Evolutionary conservation across 371 early-diverging fungal genomes (phyloP).

Genomic region (Aphelidium insulamus): DNA sequence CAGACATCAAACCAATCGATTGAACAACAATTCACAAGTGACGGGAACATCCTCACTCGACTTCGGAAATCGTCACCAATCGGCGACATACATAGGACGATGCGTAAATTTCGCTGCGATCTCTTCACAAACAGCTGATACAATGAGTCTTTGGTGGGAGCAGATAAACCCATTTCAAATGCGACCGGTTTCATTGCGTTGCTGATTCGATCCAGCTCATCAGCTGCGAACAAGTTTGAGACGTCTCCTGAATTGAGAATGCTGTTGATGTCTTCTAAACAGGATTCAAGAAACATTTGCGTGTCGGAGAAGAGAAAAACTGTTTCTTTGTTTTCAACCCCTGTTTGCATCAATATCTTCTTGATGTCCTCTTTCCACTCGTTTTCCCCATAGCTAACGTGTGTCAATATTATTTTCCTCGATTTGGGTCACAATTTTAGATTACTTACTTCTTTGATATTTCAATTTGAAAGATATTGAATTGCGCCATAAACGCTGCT

Average conservation of each 20-base stretch:
- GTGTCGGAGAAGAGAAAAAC: slow-evolving; percentile 30
- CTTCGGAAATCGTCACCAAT: slow-evolving; percentile 32
- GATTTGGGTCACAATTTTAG: too few species aligned
- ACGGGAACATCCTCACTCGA: slow-evolving; percentile 31
- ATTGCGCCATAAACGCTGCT: slow-evolving; percentile 31
- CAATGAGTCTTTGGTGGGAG: slow-evolving; percentile 14
- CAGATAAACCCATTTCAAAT: slow-evolving; percentile 11
- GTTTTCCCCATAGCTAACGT: slow-evolving; percentile 21
- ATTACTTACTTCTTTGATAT: slow-evolving; percentile 29
- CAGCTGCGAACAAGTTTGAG: slow-evolving; percentile 26
- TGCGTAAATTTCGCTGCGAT: slow-evolving; percentile 16
- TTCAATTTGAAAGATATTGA: slow-evolving; percentile 28
- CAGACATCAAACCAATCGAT: slow-evolving; percentile 37
- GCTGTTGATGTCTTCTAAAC: slow-evolving; percentile 31
- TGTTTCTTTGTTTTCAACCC: slow-evolving; percentile 22
- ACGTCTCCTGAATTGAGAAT: slow-evolving; percentile 32
- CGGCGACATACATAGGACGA: slow-evolving; percentile 34
- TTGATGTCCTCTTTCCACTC: slow-evolving; percentile 35
- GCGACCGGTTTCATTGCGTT: slow-evolving; percentile 24
- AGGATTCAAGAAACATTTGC: slow-evolving; percentile 24
- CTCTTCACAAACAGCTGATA: slow-evolving; percentile 19
- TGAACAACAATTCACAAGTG: slow-evolving; percentile 32
- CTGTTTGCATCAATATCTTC: slow-evolving; percentile 15
- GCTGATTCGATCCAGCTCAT: slow-evolving; percentile 27
- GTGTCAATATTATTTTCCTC: too few species aligned